Evolutionary conservation across 331 rosid genomes (phyloP).

Genomic region (Pyrus hybrid): DNA sequence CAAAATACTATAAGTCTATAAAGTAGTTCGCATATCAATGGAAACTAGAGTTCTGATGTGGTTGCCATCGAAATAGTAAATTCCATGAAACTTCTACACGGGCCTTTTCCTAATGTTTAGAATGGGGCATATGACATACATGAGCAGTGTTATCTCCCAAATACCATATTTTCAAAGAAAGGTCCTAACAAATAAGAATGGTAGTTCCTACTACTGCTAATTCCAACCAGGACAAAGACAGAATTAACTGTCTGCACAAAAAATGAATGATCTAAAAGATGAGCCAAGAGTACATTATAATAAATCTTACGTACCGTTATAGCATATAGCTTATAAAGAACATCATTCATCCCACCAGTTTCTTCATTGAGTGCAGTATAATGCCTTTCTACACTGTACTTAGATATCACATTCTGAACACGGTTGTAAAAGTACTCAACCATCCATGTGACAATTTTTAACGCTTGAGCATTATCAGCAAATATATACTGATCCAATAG

Average conservation of each 20-base stretch:
- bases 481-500: constrained; percentile 64
- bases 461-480: constrained; percentile 54
- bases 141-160: neutral
- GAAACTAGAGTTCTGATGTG: neutral
- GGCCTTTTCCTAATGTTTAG: neutral
- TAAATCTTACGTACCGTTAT: constrained; percentile 43
- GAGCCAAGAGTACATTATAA: neutral
- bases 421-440: constrained; percentile 80
- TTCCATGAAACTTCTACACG: neutral
- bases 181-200: neutral
- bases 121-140: neutral
- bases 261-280: neutral
- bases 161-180: neutral
- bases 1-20: neutral
- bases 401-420: constrained; percentile 48
- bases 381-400: constrained; percentile 45
- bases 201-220: neutral
- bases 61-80: neutral
- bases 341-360: constrained; percentile 95
- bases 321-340: constrained; percentile 63
- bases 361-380: constrained; percentile 56
- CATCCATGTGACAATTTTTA: constrained; percentile 68
- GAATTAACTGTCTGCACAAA: neutral
- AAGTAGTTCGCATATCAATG: neutral
- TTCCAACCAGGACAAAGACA: neutral